Percentiles rank a stretch among this genome's conserved stretches.
These are phyloP conservation scores for Pythium sukuiense DNA, from an alignment of 352 stramenopile species.

Conservation along the genomic window DNA sequence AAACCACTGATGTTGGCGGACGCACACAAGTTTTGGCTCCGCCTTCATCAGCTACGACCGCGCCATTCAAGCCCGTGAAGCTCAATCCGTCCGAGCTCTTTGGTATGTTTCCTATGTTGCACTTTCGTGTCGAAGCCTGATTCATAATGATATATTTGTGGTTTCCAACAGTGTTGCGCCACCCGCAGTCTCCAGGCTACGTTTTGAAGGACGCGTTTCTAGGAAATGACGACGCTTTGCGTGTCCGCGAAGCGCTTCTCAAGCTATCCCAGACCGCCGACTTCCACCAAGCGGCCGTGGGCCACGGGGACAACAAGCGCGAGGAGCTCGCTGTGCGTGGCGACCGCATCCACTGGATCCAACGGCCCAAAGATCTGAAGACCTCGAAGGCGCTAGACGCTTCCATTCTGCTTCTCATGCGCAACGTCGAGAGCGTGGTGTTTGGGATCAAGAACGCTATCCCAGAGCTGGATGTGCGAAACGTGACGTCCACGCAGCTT, in stretches of 20 bases:
- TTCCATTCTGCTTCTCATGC: conserved; percentile 45
- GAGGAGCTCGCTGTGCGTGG: conserved; percentile 49
- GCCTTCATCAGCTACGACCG: background rate
- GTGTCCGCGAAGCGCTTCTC: conserved; percentile 41
- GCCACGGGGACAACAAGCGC: conserved; percentile 38
- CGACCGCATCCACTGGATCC: conserved; percentile 72
- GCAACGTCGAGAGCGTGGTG: conserved; percentile 52
- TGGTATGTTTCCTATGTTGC: conserved; percentile 25
- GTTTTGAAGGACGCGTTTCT: conserved; percentile 57
- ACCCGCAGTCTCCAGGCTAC: conserved; percentile 52
- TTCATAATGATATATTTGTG: background rate
- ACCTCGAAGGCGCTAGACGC: conserved; percentile 27
- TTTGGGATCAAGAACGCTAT: conserved; percentile 53
- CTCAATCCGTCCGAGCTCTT: conserved; percentile 69
- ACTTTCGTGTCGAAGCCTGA: background rate
- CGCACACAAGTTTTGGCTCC: background rate
- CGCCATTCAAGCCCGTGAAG: conserved; percentile 11
- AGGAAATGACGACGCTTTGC: conserved; percentile 31
- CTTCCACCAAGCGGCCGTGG: conserved; percentile 56
- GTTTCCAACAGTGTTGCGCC: conserved; percentile 35
- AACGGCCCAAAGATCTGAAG: conserved; percentile 40
- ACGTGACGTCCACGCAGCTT: conserved; percentile 73
- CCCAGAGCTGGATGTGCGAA: conserved; percentile 54
- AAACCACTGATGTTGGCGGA: background rate
- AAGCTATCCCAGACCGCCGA: conserved; percentile 26